Conservation (phyloP, 2,329 filamentous ascomycete species). For the Huntiella savannae region DNA sequence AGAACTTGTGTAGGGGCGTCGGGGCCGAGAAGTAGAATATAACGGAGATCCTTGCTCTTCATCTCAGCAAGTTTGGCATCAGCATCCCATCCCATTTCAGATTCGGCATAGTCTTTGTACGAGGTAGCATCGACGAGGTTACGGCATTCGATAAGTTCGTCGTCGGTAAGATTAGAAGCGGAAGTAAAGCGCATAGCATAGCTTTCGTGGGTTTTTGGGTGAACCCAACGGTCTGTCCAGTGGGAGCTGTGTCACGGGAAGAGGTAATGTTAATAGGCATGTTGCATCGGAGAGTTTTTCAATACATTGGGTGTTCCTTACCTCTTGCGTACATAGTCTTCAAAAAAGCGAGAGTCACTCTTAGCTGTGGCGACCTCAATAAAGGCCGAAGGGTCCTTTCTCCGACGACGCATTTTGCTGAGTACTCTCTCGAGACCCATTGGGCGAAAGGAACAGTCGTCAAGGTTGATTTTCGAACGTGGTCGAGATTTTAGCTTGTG, state of each 20-base stretch:
- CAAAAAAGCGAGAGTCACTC: slow-evolving; percentile 49
- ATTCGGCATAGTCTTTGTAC: slow-evolving; percentile 41
- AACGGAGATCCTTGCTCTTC: slow-evolving; percentile 46
- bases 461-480: no score
- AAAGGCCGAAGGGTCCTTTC: slow-evolving; percentile 42
- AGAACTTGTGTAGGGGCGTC: slow-evolving; percentile 9
- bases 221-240: slow-evolving; percentile 27
- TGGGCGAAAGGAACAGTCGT: background rate
- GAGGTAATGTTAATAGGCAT: background rate
- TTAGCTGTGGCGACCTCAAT: slow-evolving; percentile 80
- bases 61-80: slow-evolving; percentile 46
- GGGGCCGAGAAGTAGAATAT: slow-evolving; percentile 37
- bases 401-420: slow-evolving; percentile 11
- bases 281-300: background rate
- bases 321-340: slow-evolving; percentile 10
- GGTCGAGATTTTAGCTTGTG: no score
- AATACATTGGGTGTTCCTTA: background rate
- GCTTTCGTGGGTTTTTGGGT: slow-evolving; percentile 24
- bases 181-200: slow-evolving; percentile 28
- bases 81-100: slow-evolving; percentile 43
- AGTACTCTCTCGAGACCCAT: slow-evolving; percentile 10
- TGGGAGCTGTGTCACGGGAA: slow-evolving; percentile 11
- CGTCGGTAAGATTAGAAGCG: slow-evolving; percentile 20
- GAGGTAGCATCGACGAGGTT: slow-evolving; percentile 44
- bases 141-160: slow-evolving; percentile 35